Evolutionary conservation across 2,329 filamentous ascomycete species (phyloP), one percentile per base, ranked within the genome.

Genomic region (Fusarium secorum): DNA sequence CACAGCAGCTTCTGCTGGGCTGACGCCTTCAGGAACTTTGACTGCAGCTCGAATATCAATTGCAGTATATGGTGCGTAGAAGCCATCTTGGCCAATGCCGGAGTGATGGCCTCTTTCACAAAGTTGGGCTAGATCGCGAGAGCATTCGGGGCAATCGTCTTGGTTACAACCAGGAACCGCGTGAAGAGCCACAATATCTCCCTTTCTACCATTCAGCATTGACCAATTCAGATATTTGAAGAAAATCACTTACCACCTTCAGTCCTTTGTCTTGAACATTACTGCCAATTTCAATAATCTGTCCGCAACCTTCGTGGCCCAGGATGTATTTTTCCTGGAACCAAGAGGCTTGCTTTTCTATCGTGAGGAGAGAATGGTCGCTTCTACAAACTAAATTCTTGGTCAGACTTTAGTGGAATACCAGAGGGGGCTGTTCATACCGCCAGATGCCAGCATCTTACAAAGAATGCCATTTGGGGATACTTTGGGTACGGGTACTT

Each of bases 81-180:
- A 82, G 0, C 83, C 83, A 33, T 84, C 79, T 52, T 83, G 81
- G 0, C 83, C 82, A 24, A 84, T 83, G 0, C 83, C 83, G 2
- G 82, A 82, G 64, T 83, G 82, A 46, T 80, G 79, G 1, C 81
- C 76, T 33, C 46, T 55, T 49, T 80, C 76, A 52, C 81, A 82
- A 1, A 83, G 71, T 63, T 83, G 81, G 7, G 77, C 62, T 2
- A 84, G 65, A 39, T 81, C 80, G 1, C 79, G 77, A 5, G 78
- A 80, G 51, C 83, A 85, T 60, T 84, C 81, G 0, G 77, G 73
- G 10, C 72, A 74, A 11, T 71, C 64, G 0, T 59, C 39, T 20
- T 39, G 14, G 1, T 53, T 46, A 2, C 72, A 74, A 2, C 72
- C 72, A 1, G 72, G 72, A 3, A 74, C 72, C 2, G 70, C 72